Conservation (phyloP, 2,329 filamentous ascomycete genomes). For the Proliferodiscus dingleyae region DNA sequence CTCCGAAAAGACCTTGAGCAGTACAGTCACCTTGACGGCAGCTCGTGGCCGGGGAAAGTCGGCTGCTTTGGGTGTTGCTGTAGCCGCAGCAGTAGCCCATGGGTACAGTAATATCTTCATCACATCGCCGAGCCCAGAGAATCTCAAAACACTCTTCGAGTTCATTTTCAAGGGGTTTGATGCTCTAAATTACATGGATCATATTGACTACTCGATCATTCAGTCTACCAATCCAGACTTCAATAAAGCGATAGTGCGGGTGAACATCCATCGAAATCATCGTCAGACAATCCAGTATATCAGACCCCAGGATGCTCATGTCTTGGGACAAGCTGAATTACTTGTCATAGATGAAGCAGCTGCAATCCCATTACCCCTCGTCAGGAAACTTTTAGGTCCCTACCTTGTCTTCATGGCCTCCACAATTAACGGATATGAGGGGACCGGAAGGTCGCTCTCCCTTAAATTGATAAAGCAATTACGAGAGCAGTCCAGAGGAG, state of each 20-base stretch:
- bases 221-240: slow-evolving; percentile 98
- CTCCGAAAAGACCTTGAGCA: slow-evolving; percentile 88
- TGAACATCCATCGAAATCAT: slow-evolving; percentile 92
- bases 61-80: slow-evolving; percentile 87
- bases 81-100: slow-evolving; percentile 89
- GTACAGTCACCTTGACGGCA: slow-evolving; percentile 89
- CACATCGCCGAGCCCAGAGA: slow-evolving; percentile 94
- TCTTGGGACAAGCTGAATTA: slow-evolving; percentile 89
- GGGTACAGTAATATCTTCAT: slow-evolving; percentile 99
- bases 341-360: slow-evolving; percentile 97
- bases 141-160: slow-evolving; percentile 96
- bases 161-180: slow-evolving; percentile 99
- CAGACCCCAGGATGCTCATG: slow-evolving; percentile 90
- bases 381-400: slow-evolving; percentile 90
- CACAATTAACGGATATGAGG: slow-evolving; percentile 98
- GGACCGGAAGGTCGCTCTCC: slow-evolving; percentile 89
- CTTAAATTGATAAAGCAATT: slow-evolving; percentile 96
- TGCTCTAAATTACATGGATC: slow-evolving; percentile 86
- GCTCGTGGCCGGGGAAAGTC: slow-evolving; percentile 96
- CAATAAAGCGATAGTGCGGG: slow-evolving; percentile 96
- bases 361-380: slow-evolving; percentile 88
- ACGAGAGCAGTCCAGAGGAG: slow-evolving; percentile 79
- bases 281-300: slow-evolving; percentile 99
- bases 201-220: slow-evolving; percentile 95
- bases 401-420: slow-evolving; percentile 99